Evolutionary conservation across 176 grass and related monocot species (phyloP).

Genomic region (Ensete ventricosum): DNA sequence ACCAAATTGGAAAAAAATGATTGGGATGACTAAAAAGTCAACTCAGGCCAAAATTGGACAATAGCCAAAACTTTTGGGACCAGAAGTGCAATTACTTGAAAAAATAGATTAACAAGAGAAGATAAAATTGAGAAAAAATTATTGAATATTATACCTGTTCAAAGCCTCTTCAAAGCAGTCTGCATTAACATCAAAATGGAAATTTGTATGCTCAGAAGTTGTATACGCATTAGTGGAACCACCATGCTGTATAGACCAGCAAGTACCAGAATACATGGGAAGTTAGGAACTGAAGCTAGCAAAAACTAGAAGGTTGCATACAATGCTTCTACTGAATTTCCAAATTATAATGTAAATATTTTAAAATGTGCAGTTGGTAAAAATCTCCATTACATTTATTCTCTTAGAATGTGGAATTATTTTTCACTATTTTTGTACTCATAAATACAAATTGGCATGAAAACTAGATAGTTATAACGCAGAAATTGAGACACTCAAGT

Average conservation of each 20-base stretch:
- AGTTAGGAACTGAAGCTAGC: background rate
- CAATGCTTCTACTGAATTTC: background rate
- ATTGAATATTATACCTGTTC: constrained; percentile 42
- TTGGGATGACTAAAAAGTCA: background rate
- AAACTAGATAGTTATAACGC: no score
- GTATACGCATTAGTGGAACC: constrained; percentile 90
- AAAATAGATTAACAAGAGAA: background rate
- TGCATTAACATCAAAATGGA: constrained; percentile 80
- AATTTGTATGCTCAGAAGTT: constrained; percentile 70
- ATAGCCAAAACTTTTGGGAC: background rate
- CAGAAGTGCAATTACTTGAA: background rate
- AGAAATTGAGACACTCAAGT: no score
- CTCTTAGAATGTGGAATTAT: no score
- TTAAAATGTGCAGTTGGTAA: no score
- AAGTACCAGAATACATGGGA: constrained; percentile 16
- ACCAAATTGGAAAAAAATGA: no score
- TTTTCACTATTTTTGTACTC: no score
- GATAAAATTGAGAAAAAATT: no score
- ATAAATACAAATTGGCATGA: no score
- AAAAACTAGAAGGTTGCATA: background rate
- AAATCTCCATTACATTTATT: no score
- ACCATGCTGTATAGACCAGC: constrained; percentile 60
- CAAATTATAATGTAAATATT: background rate
- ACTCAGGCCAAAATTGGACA: no score
- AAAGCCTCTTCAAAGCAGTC: constrained; percentile 79